Evolutionary conservation across 371 early-diverging fungal species (phyloP).

Genomic region (Mucor circinelloides): DNA sequence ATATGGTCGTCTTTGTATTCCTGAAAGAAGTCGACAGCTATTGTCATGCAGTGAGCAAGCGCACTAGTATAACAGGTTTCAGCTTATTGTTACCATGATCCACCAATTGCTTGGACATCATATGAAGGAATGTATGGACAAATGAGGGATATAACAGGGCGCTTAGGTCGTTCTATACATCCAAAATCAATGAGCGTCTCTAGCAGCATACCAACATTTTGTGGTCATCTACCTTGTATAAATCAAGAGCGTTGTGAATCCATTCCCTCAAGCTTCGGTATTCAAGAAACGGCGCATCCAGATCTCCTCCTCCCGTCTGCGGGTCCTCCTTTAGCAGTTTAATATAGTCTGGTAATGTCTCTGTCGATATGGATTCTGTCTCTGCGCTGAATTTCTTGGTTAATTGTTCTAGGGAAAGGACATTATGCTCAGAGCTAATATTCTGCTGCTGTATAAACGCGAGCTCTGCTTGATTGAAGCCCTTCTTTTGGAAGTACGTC

Average conservation of each 20-base stretch:
- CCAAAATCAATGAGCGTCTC: neutral
- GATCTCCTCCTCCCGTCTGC: slow-evolving; percentile 66
- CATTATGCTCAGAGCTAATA: slow-evolving; percentile 22
- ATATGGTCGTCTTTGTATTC: slow-evolving; percentile 75
- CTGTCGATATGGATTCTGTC: slow-evolving; percentile 3
- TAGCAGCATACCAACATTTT: no score
- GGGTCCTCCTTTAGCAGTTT: slow-evolving; percentile 62
- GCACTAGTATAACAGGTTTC: no score
- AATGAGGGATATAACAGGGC: slow-evolving; percentile 93
- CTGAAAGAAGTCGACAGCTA: slow-evolving; percentile 72
- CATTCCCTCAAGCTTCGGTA: slow-evolving; percentile 86
- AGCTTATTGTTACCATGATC: slow-evolving; percentile 62
- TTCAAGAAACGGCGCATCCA: slow-evolving; percentile 74
- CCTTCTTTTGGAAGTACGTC: slow-evolving; percentile 45
- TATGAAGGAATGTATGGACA: slow-evolving; percentile 92
- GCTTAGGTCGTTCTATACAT: slow-evolving; percentile 78
- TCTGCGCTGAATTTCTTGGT: slow-evolving; percentile 20
- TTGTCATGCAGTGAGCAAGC: neutral
- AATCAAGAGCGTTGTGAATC: slow-evolving; percentile 95
- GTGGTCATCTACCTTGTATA: slow-evolving; percentile 80
- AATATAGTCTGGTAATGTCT: slow-evolving; percentile 60
- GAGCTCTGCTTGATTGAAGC: slow-evolving; percentile 34
- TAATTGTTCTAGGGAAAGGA: slow-evolving; percentile 36
- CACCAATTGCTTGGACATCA: slow-evolving; percentile 64
- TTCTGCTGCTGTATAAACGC: slow-evolving; percentile 34